Base-by-base conservation (phyloP, 495 filamentous ascomycete genomes). In the Penicillium desertorum region DNA sequence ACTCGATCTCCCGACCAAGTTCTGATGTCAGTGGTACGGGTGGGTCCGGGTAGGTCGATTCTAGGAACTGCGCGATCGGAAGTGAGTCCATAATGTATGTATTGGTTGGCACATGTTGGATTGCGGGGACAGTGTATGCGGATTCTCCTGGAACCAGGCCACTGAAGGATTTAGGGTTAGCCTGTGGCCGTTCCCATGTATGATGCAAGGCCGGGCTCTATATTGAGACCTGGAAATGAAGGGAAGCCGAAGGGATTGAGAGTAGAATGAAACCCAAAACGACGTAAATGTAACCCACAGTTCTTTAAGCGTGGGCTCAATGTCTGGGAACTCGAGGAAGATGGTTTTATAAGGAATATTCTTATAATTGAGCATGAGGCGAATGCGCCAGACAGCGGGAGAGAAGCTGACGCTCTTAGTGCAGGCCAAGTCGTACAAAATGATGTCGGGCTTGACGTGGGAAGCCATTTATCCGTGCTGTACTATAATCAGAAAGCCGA, bases 351-450 rank as follows among this genome's bases (percentile, higher is more conserved):
- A 76, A 29, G 69, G 64, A 27, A 76, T 71, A 32, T 58, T 56
- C 51, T 76, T 76, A 53, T 74, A 76, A 56, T 76, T 76, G 25
- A 76, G 72, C 64, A 78, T 72, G 16, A 78, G 59, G 60, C 72
- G 74, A 54, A 76, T 74, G 41, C 73, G 71, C 71, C 72, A 78
- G 46, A 72, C 72, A 43, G 60, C 62, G 11, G 75, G 75, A 44
- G 74, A 76, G 60, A 75, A 74, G 56, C 73, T 73, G 56, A 65
- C 52, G 34, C 66, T 3, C 4, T n/a, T 39, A 0, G 36, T n/a
- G 16, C 67, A 71, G 52, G 75, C 72, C 51, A 76, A 59, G 57
- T 78, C 75, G 45, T 74, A 75, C 27, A 76, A 50, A 43, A 76
- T 59, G 60, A 78, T 73, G 45, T 75, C 64, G 37, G 71, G 61